Percentiles rank a stretch among this genome's conserved stretches.
These are phyloP conservation scores for Boletus subparvulus DNA, from an alignment of 768 basidiomycete species.

Conservation along the genomic window DNA sequence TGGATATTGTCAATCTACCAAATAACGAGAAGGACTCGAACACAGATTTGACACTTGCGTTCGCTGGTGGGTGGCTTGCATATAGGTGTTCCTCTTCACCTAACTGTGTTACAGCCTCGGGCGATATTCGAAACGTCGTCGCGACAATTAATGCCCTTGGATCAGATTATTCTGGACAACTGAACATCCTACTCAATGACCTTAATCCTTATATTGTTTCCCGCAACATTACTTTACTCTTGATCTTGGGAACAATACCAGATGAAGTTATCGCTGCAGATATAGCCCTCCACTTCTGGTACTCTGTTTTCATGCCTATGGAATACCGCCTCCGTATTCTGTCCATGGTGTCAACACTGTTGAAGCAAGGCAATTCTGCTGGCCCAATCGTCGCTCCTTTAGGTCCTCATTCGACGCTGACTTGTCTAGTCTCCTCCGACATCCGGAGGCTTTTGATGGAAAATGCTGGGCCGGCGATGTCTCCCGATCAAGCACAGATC, in stretches of 20 bases:
- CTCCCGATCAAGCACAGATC: slow-evolving; percentile 24
- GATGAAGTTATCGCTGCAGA: slow-evolving; percentile 40
- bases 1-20: slow-evolving; percentile 31
- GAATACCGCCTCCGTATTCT: slow-evolving; percentile 30
- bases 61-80: slow-evolving; percentile 20
- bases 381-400: slow-evolving; percentile 7
- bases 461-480: slow-evolving; percentile 16
- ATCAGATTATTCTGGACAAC: slow-evolving; percentile 37
- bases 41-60: slow-evolving; percentile 25
- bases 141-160: slow-evolving; percentile 45
- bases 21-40: slow-evolving; percentile 22
- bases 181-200: slow-evolving; percentile 46
- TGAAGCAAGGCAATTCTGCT: slow-evolving; percentile 3
- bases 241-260: slow-evolving; percentile 38
- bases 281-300: slow-evolving; percentile 49
- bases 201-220: slow-evolving; percentile 25
- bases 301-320: slow-evolving; percentile 42
- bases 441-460: slow-evolving; percentile 14
- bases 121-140: slow-evolving; percentile 47
- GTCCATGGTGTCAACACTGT: slow-evolving; percentile 16
- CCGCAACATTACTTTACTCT: slow-evolving; percentile 44
- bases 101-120: slow-evolving; percentile 39
- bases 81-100: neutral
- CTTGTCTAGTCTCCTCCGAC: slow-evolving; percentile 9
- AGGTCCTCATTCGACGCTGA: slow-evolving; percentile 18